phyloP scores from a whole-genome alignment of 2,329 filamentous ascomycete species.

The Annulohypoxylon truncatum region DNA sequence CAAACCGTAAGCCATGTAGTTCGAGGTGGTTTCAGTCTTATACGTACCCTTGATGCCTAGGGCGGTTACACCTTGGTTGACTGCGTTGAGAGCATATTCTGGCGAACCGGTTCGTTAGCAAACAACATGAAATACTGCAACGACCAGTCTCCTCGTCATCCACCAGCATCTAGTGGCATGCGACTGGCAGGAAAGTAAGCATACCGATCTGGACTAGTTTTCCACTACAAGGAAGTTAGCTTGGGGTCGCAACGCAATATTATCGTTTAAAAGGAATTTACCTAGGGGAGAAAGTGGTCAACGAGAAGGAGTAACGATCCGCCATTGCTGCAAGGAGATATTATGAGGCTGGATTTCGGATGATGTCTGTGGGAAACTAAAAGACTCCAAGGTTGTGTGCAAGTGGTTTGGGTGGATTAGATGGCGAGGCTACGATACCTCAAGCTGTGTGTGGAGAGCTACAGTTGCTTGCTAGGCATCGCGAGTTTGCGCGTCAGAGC shows the following conservation, averaged over 20 bases:
- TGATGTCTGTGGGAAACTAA: conserved; percentile 13
- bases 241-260: conserved; percentile 49
- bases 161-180: conserved; percentile 22
- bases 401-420: conserved; percentile 28
- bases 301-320: conserved; percentile 98
- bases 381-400: conserved; percentile 4
- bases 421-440: conserved; percentile 40
- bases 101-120: conserved; percentile 38
- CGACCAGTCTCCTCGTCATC: not conserved
- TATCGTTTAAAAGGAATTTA: conserved; percentile 61
- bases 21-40: not conserved
- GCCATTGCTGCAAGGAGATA: conserved; percentile 73
- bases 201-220: conserved; percentile 99
- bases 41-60: conserved; percentile 93
- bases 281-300: conserved; percentile 99
- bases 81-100: conserved; percentile 99
- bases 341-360: conserved; percentile 29
- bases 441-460: conserved; percentile 40
- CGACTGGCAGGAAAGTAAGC: conserved; percentile 35
- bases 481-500: conserved; percentile 47
- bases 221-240: conserved; percentile 72
- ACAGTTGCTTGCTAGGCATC: conserved; percentile 44
- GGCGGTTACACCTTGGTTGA: conserved; percentile 98
- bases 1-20: conserved; percentile 28
- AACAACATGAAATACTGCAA: conserved; percentile 43